These are phyloP conservation scores for Croton setiger DNA, from an alignment of 441 rosid genomes.

Conservation along the genomic window DNA sequence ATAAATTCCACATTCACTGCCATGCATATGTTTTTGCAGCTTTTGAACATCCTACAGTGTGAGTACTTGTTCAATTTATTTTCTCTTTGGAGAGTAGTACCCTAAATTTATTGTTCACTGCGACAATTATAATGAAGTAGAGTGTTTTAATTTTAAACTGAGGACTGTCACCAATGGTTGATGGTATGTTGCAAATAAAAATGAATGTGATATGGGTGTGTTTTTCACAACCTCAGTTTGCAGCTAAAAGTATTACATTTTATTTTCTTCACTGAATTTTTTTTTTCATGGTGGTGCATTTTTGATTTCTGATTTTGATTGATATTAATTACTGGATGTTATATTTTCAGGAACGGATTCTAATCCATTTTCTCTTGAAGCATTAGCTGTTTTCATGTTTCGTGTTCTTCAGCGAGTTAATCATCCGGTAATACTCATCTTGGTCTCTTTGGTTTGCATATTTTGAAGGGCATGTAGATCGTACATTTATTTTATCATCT, in stretches of 20 bases:
- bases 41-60: background rate
- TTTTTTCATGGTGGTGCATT: constrained; percentile 1
- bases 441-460: constrained; percentile 13
- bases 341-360: constrained; percentile 63
- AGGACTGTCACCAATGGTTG: background rate
- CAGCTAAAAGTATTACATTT: background rate
- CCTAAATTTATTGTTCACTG: background rate
- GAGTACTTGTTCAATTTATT: background rate
- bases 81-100: background rate
- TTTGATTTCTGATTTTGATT: background rate
- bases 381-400: constrained; percentile 78
- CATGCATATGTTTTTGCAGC: background rate
- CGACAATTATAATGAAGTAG: background rate
- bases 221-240: background rate
- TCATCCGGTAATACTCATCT: constrained; percentile 63
- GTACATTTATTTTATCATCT: too few species aligned
- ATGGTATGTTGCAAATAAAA: background rate
- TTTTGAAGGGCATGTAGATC: too few species aligned
- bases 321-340: constrained; percentile 13
- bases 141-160: background rate
- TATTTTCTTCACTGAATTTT: background rate
- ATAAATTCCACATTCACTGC: background rate
- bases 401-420: constrained; percentile 91
- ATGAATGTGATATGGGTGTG: background rate
- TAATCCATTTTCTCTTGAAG: constrained; percentile 93